phyloP scores from a whole-genome alignment of 2,329 filamentous ascomycete genomes.

The Talaromyces sp. region DNA sequence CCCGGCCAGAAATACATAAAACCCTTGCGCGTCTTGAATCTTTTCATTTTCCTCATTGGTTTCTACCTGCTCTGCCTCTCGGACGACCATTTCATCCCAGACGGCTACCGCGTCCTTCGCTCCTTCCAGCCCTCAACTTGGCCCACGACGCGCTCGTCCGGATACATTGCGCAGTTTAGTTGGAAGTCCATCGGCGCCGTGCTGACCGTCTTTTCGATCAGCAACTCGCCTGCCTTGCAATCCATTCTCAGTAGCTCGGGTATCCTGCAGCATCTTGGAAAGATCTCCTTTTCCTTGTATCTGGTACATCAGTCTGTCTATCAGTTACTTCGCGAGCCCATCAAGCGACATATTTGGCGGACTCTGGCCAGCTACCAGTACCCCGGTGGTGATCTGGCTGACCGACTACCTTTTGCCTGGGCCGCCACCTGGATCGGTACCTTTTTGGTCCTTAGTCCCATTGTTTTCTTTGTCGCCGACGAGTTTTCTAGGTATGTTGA shows the following conservation, averaged over 20 bases:
- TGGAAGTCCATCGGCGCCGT: slow-evolving; percentile 8
- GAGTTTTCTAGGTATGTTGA: slow-evolving; percentile 1
- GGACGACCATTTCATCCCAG: slow-evolving; percentile 1
- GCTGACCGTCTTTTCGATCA: slow-evolving; percentile 4
- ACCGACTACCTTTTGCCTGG: not conserved
- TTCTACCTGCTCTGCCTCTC: slow-evolving; percentile 6
- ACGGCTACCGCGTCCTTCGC: slow-evolving; percentile 1
- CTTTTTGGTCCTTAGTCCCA: slow-evolving; percentile 1
- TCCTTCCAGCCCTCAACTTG: slow-evolving; percentile 1
- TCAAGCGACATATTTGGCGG: slow-evolving; percentile 5
- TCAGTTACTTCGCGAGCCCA: slow-evolving; percentile 1
- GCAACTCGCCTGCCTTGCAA: slow-evolving; percentile 2
- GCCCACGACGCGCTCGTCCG: not conserved
- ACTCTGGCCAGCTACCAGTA: not conserved
- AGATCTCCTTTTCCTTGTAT: slow-evolving; percentile 6
- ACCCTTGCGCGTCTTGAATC: not conserved
- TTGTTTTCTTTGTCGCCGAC: slow-evolving; percentile 3
- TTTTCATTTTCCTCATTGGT: not conserved
- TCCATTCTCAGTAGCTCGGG: not conserved
- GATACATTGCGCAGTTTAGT: not conserved
- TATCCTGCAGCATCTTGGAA: slow-evolving; percentile 1
- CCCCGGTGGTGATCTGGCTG: slow-evolving; percentile 1
- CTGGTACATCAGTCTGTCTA: slow-evolving; percentile 5
- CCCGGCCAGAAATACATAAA: not conserved
- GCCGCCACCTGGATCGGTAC: slow-evolving; percentile 4